Evolutionary conservation across 805 yeast species (phyloP).

Genomic region (Sugiyamaella valdiviana): DNA sequence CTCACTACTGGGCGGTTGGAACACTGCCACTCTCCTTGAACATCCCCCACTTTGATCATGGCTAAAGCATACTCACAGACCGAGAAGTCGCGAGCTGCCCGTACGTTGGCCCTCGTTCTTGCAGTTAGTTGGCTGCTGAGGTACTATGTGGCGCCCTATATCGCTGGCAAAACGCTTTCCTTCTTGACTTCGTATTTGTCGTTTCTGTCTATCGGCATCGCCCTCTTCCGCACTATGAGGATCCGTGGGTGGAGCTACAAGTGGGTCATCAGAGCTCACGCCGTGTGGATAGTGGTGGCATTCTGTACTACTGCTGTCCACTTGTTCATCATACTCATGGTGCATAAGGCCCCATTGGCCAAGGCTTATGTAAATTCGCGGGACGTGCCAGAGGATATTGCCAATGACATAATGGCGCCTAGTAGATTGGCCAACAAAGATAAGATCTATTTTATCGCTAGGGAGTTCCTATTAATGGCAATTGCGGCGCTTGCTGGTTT

Average conservation of each 20-base stretch:
- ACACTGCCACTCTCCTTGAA: too few relatives aligned
- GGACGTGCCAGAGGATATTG: background rate
- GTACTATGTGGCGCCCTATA: background rate
- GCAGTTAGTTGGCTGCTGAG: background rate
- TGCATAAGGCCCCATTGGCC: background rate
- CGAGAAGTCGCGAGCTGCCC: background rate
- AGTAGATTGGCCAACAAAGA: too few relatives aligned
- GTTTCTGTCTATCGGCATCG: background rate
- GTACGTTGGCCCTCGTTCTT: background rate
- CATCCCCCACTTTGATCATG: too few relatives aligned
- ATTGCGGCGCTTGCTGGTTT: background rate
- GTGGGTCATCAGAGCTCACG: background rate
- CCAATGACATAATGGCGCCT: too few relatives aligned
- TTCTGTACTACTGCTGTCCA: background rate
- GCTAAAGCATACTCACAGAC: background rate
- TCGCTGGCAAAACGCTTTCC: background rate
- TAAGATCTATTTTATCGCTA: too few relatives aligned
- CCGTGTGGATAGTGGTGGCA: background rate
- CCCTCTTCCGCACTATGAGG: background rate
- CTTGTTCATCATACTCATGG: background rate
- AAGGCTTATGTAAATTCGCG: background rate
- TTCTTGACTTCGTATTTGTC: background rate
- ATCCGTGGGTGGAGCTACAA: background rate
- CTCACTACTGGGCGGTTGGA: too few relatives aligned
- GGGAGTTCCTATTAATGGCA: background rate